Conservation (phyloP, 352 stramenopile genomes). For the Globisporangium iwayamae region DNA sequence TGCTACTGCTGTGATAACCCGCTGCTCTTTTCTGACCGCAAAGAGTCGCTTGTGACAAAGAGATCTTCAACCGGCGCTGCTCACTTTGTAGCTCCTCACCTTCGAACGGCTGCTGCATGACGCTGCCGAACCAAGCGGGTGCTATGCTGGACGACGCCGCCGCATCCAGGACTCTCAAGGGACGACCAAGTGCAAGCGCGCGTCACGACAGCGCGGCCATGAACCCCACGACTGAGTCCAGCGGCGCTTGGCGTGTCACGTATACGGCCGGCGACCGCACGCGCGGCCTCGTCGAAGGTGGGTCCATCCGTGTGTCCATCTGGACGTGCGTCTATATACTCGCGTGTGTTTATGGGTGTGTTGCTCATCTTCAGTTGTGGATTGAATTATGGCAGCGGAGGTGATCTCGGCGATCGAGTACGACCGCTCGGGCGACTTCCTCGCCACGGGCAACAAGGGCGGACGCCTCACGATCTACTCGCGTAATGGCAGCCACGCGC, state of each 20-base stretch:
- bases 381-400: conserved; percentile 58
- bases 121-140: conserved; percentile 6
- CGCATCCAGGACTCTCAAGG: not conserved
- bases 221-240: conserved; percentile 21
- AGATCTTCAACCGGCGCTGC: conserved; percentile 11
- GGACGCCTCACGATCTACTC: conserved; percentile 91
- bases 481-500: conserved; percentile 28
- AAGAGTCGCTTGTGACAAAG: conserved; percentile 9
- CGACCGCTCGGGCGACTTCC: conserved; percentile 86
- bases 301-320: conserved; percentile 3
- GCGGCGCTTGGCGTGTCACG: conserved; percentile 44
- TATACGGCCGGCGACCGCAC: conserved; percentile 51
- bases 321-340: not conserved
- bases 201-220: conserved; percentile 5
- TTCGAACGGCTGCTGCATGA: conserved; percentile 2
- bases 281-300: conserved; percentile 66
- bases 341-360: not conserved
- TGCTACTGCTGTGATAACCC: not conserved
- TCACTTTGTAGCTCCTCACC: not conserved
- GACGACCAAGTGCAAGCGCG: not conserved
- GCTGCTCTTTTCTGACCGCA: conserved; percentile 4
- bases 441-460: conserved; percentile 94
- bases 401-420: conserved; percentile 95
- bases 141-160: not conserved
- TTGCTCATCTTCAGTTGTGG: not conserved